Conservation (phyloP, 768 basidiomycete genomes). For the Auriscalpium vulgare region DNA sequence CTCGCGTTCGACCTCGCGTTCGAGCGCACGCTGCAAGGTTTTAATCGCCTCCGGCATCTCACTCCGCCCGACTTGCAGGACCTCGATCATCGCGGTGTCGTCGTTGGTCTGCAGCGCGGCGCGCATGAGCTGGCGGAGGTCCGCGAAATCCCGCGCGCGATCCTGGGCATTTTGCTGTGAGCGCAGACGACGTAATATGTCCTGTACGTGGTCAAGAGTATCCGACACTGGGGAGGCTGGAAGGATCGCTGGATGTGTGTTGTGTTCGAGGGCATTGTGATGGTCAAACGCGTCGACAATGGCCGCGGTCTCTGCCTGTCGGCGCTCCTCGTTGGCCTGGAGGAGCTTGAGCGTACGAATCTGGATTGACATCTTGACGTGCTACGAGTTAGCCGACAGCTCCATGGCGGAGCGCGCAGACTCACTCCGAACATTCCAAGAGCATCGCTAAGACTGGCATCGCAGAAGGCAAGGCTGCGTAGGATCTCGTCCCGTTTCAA, state of each 20-base stretch:
- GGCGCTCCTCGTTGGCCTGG: conserved; percentile 30
- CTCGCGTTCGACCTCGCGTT: conserved; percentile 33
- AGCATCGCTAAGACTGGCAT: conserved; percentile 45
- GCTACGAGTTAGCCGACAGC: neutral
- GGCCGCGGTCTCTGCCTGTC: conserved; percentile 27
- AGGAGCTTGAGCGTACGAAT: conserved; percentile 48
- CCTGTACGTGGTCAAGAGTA: conserved; percentile 3
- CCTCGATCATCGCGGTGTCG: conserved; percentile 56
- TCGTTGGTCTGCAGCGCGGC: conserved; percentile 46
- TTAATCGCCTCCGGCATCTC: conserved; percentile 80
- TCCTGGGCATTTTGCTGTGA: conserved; percentile 40
- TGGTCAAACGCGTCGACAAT: conserved; percentile 27
- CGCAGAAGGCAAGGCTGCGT: conserved; percentile 42
- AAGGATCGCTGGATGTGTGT: neutral
- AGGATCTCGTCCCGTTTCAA: conserved; percentile 65
- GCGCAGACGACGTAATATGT: conserved; percentile 18
- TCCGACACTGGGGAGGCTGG: conserved; percentile 5
- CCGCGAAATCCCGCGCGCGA: conserved; percentile 41
- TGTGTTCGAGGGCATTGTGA: neutral
- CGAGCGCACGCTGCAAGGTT: conserved; percentile 64
- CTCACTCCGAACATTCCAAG: conserved; percentile 47
- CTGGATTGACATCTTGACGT: conserved; percentile 36
- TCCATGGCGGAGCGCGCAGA: conserved; percentile 1
- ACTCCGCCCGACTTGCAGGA: conserved; percentile 52
- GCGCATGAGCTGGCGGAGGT: conserved; percentile 52